Conservation (phyloP, 2,329 filamentous ascomycete genomes). For the Epichloe gansuensis region DNA sequence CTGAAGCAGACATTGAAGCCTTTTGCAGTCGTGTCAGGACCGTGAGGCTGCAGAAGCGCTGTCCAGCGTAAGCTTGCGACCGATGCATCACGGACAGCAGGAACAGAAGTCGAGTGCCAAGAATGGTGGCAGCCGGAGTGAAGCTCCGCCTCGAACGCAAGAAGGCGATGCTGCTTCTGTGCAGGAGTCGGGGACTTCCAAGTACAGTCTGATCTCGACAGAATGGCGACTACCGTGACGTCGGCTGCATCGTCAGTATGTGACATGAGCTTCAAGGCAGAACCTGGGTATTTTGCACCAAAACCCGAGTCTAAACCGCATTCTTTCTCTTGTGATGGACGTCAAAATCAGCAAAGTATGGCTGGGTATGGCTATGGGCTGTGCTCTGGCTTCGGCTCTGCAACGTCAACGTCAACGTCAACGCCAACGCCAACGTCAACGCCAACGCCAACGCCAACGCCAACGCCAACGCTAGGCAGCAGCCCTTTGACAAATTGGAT, state of each 20-base stretch:
- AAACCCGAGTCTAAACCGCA: not conserved
- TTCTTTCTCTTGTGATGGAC: not conserved
- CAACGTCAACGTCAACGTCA: not conserved
- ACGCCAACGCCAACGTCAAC: not conserved
- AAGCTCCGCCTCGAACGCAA: not conserved
- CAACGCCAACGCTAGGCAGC: constrained; percentile 1
- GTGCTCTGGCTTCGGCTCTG: not conserved
- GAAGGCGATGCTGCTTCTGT: not conserved
- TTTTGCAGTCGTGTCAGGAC: constrained; percentile 26
- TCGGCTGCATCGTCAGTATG: not conserved
- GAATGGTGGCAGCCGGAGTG: not conserved
- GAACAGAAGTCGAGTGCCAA: constrained; percentile 1
- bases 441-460: not conserved
- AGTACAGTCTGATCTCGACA: not conserved
- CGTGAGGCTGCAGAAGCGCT: constrained; percentile 18
- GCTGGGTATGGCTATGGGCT: not conserved
- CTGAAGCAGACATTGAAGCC: constrained; percentile 25
- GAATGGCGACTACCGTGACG: not conserved
- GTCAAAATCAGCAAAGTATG: not conserved
- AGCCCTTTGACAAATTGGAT: constrained; percentile 23
- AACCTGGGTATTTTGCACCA: not conserved
- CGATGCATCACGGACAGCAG: constrained; percentile 3
- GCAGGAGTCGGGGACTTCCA: not conserved
- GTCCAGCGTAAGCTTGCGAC: constrained; percentile 7
- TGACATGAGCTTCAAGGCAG: not conserved